Conservation (phyloP, 805 yeast species). For the Cyberlindnera veronae region DNA sequence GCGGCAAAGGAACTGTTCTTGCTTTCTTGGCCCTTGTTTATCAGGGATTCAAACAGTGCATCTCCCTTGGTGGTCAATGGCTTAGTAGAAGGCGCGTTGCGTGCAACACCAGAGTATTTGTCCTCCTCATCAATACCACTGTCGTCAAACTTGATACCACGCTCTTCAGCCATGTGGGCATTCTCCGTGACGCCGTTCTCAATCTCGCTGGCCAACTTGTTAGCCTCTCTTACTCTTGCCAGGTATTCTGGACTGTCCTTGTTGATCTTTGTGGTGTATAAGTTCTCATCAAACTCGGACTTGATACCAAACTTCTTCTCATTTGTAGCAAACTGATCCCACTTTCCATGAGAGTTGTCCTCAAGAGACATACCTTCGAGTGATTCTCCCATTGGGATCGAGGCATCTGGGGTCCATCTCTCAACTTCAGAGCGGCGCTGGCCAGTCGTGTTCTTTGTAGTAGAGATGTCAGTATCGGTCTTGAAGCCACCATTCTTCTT, state of each 20-base stretch:
- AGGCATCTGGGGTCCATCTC: slow-evolving; percentile 75
- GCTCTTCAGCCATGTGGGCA: slow-evolving; percentile 85
- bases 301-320: slow-evolving; percentile 84
- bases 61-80: slow-evolving; percentile 18
- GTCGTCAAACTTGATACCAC: slow-evolving; percentile 76
- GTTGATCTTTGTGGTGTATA: slow-evolving; percentile 79
- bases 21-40: slow-evolving; percentile 21
- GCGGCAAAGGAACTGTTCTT: slow-evolving; percentile 46
- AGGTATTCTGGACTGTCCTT: slow-evolving; percentile 70
- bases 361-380: slow-evolving; percentile 33
- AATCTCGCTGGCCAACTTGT: slow-evolving; percentile 77
- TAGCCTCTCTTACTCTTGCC: slow-evolving; percentile 66
- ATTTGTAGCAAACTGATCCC: slow-evolving; percentile 97
- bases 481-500: slow-evolving; percentile 43
- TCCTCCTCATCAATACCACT: slow-evolving; percentile 94
- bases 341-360: slow-evolving; percentile 37
- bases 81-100: too few relatives aligned
- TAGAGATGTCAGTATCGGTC: slow-evolving; percentile 77
- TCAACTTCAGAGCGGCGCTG: slow-evolving; percentile 61
- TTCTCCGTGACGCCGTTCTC: slow-evolving; percentile 63
- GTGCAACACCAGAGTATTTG: slow-evolving; percentile 82
- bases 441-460: slow-evolving; percentile 32
- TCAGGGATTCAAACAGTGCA: slow-evolving; percentile 27
- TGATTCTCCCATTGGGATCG: slow-evolving; percentile 13
- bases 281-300: slow-evolving; percentile 76